Percentiles rank a stretch among this genome's conserved stretches.
These are phyloP conservation scores for Chaetomium fimeti DNA, from an alignment of 495 filamentous ascomycete genomes.

Conservation along the genomic window DNA sequence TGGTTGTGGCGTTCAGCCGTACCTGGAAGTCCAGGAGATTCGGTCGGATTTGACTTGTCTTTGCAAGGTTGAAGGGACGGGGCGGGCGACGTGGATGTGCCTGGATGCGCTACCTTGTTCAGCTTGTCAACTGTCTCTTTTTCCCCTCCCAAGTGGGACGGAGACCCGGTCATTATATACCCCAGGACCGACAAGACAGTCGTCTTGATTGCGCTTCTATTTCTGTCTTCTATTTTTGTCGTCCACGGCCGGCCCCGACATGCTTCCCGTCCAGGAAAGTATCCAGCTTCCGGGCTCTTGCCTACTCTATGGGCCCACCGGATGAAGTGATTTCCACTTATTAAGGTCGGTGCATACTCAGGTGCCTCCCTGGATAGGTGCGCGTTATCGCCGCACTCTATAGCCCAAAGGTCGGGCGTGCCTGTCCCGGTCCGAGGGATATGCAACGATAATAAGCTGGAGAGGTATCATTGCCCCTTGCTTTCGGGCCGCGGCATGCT, in stretches of 20 bases:
- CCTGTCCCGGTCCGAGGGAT: slow-evolving; percentile 9
- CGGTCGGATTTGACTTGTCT: not conserved
- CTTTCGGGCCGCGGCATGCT: slow-evolving; percentile 8
- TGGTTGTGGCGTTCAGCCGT: slow-evolving; percentile 2
- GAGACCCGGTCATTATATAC: slow-evolving; percentile 1
- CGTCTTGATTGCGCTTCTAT: not conserved
- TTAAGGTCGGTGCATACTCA: slow-evolving; percentile 11
- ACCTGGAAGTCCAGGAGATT: slow-evolving; percentile 9
- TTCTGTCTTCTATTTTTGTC: slow-evolving; percentile 10
- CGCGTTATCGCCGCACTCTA: not conserved
- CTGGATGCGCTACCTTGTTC: not conserved
- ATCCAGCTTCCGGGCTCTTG: slow-evolving; percentile 17
- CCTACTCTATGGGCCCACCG: slow-evolving; percentile 20
- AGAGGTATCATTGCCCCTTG: not conserved
- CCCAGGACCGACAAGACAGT: not conserved
- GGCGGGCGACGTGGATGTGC: not conserved
- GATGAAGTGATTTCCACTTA: slow-evolving; percentile 23
- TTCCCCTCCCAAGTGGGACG: slow-evolving; percentile 8
- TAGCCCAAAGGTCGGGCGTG: not conserved
- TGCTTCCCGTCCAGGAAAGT: slow-evolving; percentile 6
- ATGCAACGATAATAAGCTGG: not conserved
- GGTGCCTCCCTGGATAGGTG: not conserved
- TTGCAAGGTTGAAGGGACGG: not conserved
- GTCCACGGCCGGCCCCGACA: not conserved
- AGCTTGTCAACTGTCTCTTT: not conserved